Base-by-base conservation (phyloP, 2,329 filamentous ascomycete species). In the Zymoseptoria pseudotritici region DNA sequence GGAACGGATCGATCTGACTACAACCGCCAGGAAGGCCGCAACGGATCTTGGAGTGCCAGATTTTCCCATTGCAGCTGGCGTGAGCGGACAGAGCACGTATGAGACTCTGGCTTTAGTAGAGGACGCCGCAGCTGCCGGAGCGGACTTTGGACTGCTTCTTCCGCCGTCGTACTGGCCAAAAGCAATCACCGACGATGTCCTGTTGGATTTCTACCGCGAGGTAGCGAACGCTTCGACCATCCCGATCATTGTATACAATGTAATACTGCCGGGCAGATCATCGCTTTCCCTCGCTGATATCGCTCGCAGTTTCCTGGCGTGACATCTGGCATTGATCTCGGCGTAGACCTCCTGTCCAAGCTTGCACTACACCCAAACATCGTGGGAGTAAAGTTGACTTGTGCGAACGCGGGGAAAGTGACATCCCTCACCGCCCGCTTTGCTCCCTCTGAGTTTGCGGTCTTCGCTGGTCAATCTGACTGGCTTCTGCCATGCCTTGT, bases 381-480 rank as follows among this genome's bases (percentile, higher is more conserved):
- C 53, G 83, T 86, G n/a, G 84, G 84, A 31, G 82, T 84, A 22
- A 87, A 86, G 69, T 76, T 87, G 58, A 87, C 85, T 11, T 87
- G 85, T 71, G 85, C 78, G 1, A 81, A 80, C 50, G 82, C 84
- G 24, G 83, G 80, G 50, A 85, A 85, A 72, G 82, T 83, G 65
- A 82, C 81, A 9, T 77, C 82, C 2, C 72, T 85, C 5, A 76
- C 80, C 2, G 79, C 78, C 50, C 75, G 75, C 17, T 78, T 87
- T 63, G 70, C 79, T 1, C 74, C 81, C 0, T 77, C 80, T 2
- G 72, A 80, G 26, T 89, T 89, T 68, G 80, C 83, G 11, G 80
- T 84, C 4, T 88, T 83, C 63, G 85, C 84, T 3, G 87, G 87
- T 0, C 85, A 88, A 72, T 83, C 83, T 2, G 86, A 89, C 67